Evolutionary conservation across 495 filamentous ascomycete genomes (phyloP), one percentile per base, ranked within the genome.

Genomic region (Zalerion maritima): DNA sequence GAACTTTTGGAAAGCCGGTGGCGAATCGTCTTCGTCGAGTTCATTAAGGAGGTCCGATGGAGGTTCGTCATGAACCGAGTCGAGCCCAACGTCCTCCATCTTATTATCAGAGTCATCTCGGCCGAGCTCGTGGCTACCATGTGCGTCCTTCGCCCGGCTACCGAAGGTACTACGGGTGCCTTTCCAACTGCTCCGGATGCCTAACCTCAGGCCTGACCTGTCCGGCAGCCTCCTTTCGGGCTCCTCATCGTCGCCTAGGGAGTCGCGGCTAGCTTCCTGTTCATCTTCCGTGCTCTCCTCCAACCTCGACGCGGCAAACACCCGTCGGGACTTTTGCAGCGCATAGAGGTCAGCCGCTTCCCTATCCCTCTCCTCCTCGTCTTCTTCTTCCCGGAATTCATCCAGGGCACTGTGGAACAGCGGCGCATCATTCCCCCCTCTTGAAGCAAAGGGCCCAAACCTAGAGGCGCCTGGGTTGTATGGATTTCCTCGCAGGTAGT

Each of bases 291-390:
- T 76, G 31, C 81, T 89, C 24, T 89, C 81, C 12, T 76, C 79
- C 19, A 94, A 41, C 35, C 73, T 62, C 47, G 78, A 79, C 11
- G 73, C 67, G 14, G 82, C 85, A 47, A 94, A 86, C 28, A 92
- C 78, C 29, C 85, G 70, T 38, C 89, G 69, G 45, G 86, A 94
- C 29, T 73, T 62, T 51, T 94, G 83, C 28, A 97, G 56, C 8
- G 89, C 89, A 52, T 83, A 93, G 42, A 83, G 76, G 52, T 97
- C 89, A 9, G 86, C 83, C 10, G 86, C 78, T 43, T 97, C 89
- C 29, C 87, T 71, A 32, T 92, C 82, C 36, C 81, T 78, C 47
- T 97, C 86, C 31, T 78, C 74, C 38, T 85, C 84, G 30, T 94
- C 84, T 47, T 93, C 81, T 44, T 92, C 82, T 54, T 87, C 81